These are phyloP conservation scores for Hermanozyma aechmeae DNA, from an alignment of 805 yeast genomes.

Conservation along the genomic window DNA sequence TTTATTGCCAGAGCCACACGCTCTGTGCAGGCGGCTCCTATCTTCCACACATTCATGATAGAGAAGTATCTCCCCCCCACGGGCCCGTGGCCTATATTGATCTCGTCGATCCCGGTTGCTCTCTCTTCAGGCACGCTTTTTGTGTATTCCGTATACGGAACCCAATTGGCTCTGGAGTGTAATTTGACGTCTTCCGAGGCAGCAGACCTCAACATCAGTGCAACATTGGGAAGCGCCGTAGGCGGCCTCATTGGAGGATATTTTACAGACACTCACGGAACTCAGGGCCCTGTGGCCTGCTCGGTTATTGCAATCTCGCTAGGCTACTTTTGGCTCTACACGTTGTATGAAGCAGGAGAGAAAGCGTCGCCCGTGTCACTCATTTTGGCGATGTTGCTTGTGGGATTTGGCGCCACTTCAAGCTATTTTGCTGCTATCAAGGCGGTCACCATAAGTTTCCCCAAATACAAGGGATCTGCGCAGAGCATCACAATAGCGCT, in stretches of 20 bases:
- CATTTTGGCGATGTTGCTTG: slow-evolving; percentile 18
- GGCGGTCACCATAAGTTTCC: slow-evolving; percentile 24
- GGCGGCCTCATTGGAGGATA: slow-evolving; percentile 25
- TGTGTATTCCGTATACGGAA: slow-evolving; percentile 23
- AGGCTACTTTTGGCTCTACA: slow-evolving; percentile 21
- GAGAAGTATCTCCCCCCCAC: no score
- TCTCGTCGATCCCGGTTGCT: slow-evolving; percentile 23
- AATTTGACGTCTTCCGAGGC: slow-evolving; percentile 17
- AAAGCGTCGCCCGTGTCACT: slow-evolving; percentile 9
- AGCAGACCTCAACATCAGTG: slow-evolving; percentile 21
- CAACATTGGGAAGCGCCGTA: slow-evolving; percentile 21
- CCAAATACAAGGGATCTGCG: slow-evolving; percentile 23
- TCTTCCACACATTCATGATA: no score
- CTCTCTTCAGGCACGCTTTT: slow-evolving; percentile 25
- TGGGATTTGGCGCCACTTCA: slow-evolving; percentile 24
- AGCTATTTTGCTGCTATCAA: slow-evolving; percentile 25
- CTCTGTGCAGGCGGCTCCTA: no score
- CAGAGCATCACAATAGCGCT: slow-evolving; percentile 28
- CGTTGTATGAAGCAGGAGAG: slow-evolving; percentile 12
- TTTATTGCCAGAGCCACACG: no score
- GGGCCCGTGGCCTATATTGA: no score
- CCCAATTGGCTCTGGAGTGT: slow-evolving; percentile 23
- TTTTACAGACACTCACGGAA: slow-evolving; percentile 24
- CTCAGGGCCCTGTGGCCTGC: slow-evolving; percentile 22
- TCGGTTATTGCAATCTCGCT: slow-evolving; percentile 14